A percentile compares a stretch with the other conserved stretches of the same genome.
phyloP scores from a whole-genome alignment of 139 green algal genomes.

The Monoraphidium neglectum region DNA sequence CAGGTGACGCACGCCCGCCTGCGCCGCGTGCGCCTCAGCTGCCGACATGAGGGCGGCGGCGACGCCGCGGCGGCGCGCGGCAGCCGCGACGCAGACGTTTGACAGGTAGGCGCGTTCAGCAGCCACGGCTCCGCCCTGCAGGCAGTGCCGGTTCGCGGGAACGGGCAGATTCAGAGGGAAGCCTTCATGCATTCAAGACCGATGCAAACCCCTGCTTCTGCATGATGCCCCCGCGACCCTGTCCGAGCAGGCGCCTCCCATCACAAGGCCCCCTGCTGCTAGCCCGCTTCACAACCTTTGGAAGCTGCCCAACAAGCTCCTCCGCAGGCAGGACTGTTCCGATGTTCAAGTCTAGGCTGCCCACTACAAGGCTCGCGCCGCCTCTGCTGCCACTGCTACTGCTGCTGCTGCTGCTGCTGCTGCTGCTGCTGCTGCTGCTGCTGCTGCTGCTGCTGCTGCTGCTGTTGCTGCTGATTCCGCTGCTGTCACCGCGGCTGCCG shows the following conservation, averaged over 20 bases:
- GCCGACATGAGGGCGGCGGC: slow-evolving; percentile 11
- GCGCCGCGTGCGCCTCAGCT: neutral
- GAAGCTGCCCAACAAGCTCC: slow-evolving; percentile 64
- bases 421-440: neutral
- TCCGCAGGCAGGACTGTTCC: slow-evolving; percentile 70
- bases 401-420: neutral
- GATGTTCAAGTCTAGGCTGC: slow-evolving; percentile 78
- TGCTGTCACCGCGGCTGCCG: too few species aligned
- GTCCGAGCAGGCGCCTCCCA: too few species aligned
- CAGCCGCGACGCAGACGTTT: slow-evolving; percentile 74
- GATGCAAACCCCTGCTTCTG: too few species aligned
- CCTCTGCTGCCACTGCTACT: neutral
- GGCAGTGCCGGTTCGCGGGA: neutral
- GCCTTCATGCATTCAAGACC: too few species aligned
- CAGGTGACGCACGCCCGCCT: slow-evolving; percentile 30
- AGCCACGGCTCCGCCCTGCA: neutral
- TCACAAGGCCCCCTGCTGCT: too few species aligned
- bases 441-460: too few species aligned
- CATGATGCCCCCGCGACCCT: too few species aligned
- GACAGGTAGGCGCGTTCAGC: slow-evolving; percentile 68
- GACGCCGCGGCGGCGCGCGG: slow-evolving; percentile 50
- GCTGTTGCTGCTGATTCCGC: too few species aligned
- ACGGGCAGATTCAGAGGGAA: too few species aligned
- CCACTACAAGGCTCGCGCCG: slow-evolving; percentile 56
- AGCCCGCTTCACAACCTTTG: too few species aligned